Percentiles rank a stretch among this genome's conserved stretches.
Conservation (phyloP, 2,329 filamentous ascomycete species). For the Erysiphe pulchra region DNA sequence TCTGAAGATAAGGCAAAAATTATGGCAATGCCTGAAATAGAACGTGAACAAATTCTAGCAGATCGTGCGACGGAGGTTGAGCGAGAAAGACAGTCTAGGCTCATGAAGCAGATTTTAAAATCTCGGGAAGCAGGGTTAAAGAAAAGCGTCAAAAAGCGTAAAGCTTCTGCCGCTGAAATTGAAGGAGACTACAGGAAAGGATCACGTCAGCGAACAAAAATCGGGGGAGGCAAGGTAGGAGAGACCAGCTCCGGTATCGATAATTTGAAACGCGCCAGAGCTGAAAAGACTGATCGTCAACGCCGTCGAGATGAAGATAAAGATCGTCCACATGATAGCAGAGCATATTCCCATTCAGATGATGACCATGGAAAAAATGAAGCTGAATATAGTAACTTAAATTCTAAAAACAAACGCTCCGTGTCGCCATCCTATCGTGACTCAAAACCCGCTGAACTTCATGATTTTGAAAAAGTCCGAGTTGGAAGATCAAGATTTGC, state of each 20-base stretch:
- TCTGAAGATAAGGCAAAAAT: conserved; percentile 53
- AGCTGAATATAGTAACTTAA: conserved; percentile 43
- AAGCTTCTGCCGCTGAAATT: conserved; percentile 51
- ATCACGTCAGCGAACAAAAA: conserved; percentile 41
- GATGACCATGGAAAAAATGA: conserved; percentile 52
- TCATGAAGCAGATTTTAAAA: conserved; percentile 52
- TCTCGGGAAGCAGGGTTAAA: conserved; percentile 37
- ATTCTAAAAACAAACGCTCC: conserved; percentile 22
- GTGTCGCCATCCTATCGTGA: conserved; percentile 20
- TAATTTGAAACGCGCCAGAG: conserved; percentile 30
- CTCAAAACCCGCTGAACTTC: conserved; percentile 40
- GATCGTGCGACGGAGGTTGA: conserved; percentile 68
- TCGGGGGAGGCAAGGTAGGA: conserved; percentile 37
- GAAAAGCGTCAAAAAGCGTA: conserved; percentile 38
- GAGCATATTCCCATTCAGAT: conserved; percentile 28
- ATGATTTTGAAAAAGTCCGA: conserved; percentile 63
- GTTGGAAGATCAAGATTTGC: conserved; percentile 71
- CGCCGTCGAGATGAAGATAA: conserved; percentile 35
- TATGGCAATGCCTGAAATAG: conserved; percentile 66
- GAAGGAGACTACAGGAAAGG: conserved; percentile 56
- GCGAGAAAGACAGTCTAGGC: conserved; percentile 54
- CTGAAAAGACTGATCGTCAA: conserved; percentile 37
- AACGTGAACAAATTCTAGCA: conserved; percentile 73
- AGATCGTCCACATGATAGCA: conserved; percentile 24
- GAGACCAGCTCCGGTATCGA: conserved; percentile 53